phyloP scores from a whole-genome alignment of 2,329 filamentous ascomycete species.

The Orbilia javanica region DNA sequence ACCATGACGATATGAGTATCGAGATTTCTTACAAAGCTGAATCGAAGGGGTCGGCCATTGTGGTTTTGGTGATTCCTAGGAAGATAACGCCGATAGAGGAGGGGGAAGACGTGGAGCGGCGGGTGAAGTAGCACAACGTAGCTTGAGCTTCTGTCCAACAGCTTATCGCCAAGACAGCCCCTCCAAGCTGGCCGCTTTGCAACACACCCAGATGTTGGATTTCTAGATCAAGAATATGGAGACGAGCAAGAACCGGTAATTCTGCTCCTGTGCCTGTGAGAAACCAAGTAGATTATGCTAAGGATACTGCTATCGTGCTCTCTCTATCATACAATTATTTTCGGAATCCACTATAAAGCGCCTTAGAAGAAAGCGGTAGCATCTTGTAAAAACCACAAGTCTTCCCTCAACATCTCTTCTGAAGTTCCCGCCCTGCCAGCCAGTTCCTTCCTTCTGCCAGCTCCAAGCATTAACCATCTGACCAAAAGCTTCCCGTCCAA shows the following conservation, averaged over 20 bases:
- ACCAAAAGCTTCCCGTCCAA: slow-evolving; percentile 61
- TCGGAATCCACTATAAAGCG: not conserved
- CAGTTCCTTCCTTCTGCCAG: slow-evolving; percentile 61
- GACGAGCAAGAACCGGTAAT: not conserved
- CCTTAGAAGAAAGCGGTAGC: slow-evolving; percentile 54
- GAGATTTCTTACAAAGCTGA: slow-evolving; percentile 76
- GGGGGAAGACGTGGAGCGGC: slow-evolving; percentile 23
- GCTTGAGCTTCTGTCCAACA: slow-evolving; percentile 48
- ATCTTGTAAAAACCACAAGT: slow-evolving; percentile 59
- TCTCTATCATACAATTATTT: not conserved
- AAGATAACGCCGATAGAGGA: slow-evolving; percentile 15
- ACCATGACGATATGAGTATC: slow-evolving; percentile 10
- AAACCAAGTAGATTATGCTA: not conserved
- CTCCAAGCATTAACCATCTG: slow-evolving; percentile 61
- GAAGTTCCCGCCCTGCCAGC: slow-evolving; percentile 60
- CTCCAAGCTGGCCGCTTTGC: slow-evolving; percentile 44
- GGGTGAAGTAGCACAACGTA: slow-evolving; percentile 37
- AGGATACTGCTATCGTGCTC: not conserved
- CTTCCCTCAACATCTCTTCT: slow-evolving; percentile 60
- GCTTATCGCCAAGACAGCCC: slow-evolving; percentile 58
- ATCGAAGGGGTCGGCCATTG: slow-evolving; percentile 75
- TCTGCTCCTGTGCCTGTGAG: not conserved
- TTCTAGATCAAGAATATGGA: not conserved
- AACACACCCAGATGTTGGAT: slow-evolving; percentile 34
- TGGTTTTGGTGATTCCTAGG: slow-evolving; percentile 67